Conservation (phyloP, 371 early-diverging fungal genomes). For the Phascolomyces articulosus region DNA sequence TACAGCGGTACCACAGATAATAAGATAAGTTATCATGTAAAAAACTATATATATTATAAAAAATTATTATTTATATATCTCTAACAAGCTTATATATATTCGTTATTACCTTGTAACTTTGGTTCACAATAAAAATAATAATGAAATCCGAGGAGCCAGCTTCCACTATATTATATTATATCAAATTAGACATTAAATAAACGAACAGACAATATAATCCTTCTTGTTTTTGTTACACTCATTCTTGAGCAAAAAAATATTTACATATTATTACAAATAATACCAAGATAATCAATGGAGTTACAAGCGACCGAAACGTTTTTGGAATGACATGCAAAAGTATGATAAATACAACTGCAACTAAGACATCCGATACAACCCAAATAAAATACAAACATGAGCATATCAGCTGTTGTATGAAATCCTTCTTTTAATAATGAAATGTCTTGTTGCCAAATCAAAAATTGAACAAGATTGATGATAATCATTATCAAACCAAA, state of each 20-base stretch:
- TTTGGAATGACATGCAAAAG: slow-evolving; percentile 85
- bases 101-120: slow-evolving; percentile 24
- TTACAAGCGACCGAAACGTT: slow-evolving; percentile 68
- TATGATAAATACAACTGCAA: slow-evolving; percentile 82
- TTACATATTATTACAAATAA: slow-evolving; percentile 81
- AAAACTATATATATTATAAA: background rate
- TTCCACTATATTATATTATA: slow-evolving; percentile 48
- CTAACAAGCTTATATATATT: background rate
- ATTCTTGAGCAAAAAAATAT: slow-evolving; percentile 10
- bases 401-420: background rate
- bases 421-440: too few species aligned
- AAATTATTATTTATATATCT: background rate
- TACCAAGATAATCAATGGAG: slow-evolving; percentile 92
- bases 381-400: slow-evolving; percentile 62
- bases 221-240: too few species aligned
- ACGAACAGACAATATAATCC: too few species aligned
- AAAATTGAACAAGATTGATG: slow-evolving; percentile 45
- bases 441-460: slow-evolving; percentile 42
- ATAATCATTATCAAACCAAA: slow-evolving; percentile 68
- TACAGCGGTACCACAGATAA: background rate
- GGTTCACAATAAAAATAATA: slow-evolving; percentile 58
- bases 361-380: slow-evolving; percentile 80
- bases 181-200: background rate
- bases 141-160: slow-evolving; percentile 73
- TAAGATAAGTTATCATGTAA: background rate